Evolutionary conservation across 2,329 filamentous ascomycete species (phyloP), one percentile per base, ranked within the genome.

Genomic region (Cladosporium austrohemisphaericum): DNA sequence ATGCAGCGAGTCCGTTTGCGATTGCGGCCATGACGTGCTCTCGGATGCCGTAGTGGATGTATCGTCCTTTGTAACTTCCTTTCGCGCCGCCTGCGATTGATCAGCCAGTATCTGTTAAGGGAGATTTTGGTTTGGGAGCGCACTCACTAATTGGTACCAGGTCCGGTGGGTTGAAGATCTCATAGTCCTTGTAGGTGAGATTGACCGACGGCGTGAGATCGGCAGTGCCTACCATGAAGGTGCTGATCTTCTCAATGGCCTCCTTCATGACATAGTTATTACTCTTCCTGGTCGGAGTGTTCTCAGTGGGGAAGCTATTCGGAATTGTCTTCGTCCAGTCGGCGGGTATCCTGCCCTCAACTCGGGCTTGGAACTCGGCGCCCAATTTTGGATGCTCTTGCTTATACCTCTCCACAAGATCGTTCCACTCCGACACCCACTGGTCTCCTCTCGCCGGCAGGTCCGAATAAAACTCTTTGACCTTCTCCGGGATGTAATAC

Each of bases 1-100:
- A 69, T 3, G 67, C 67, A 2, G 67, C 64, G 25, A 69, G 60
- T 14, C 67, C 67, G 51, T 69, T 69, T 13, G 66, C 72, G 19
- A 80, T 76, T 23, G 74, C 66, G 2, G 72, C 72, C 81, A 84
- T 84, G 48, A 79, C 79, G 58, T 83, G 79, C 56, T 83, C 79
- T 4, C 80, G 75, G 47, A 83, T 75, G 31, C 79, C 80, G 60
- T 73, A 83, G 61, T 79, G 79, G 54, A 83, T 69, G 54, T 74
- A 74, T 6, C 72, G 68, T 18, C 72, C 72, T 2, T 63, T 60
- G 56, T 77, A 77, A 62, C 76, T 67, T 33, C 80, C 81, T 53
- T 77, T 77, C 57, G 77, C 73, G 5, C 76, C 76, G 52, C 73
- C 76, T 2, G 57, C 60, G 9, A 23, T 19, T 10, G 8, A 5